Percentiles rank a stretch among this genome's conserved stretches.
phyloP scores from a whole-genome alignment of 345 rosid genomes.

The Erucastrum elatum region DNA sequence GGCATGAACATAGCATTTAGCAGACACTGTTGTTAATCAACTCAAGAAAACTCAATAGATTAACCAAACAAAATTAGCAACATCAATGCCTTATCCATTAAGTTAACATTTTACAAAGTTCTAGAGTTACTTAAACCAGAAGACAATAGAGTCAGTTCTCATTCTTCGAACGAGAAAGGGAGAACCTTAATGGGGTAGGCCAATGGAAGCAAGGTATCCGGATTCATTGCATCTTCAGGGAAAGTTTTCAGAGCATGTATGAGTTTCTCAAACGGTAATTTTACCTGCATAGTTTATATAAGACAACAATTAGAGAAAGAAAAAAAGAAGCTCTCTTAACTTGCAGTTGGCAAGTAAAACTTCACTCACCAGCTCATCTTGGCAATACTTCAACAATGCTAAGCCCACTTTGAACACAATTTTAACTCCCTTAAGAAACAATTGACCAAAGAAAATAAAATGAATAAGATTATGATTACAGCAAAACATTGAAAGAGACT shows the following conservation, averaged over 20 bases:
- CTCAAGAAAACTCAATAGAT: background rate
- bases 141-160: background rate
- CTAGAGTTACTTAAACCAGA: background rate
- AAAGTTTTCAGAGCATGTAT: constrained; percentile 82
- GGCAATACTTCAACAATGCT: constrained; percentile 81
- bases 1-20: background rate
- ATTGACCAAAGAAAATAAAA: background rate
- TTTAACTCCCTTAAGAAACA: constrained; percentile 69
- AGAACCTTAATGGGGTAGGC: constrained; percentile 87
- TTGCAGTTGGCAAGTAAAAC: background rate
- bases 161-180: background rate
- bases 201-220: constrained; percentile 80
- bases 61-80: background rate
- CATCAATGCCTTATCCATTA: background rate
- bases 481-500: background rate
- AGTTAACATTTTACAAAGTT: background rate
- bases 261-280: constrained; percentile 86
- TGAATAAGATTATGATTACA: background rate
- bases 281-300: constrained; percentile 31
- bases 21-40: background rate
- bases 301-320: no score
- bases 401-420: constrained; percentile 93
- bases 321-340: background rate
- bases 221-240: constrained; percentile 93
- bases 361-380: constrained; percentile 75